These are phyloP conservation scores for Talinum fruticosum DNA, from an alignment of 148 eudicot genomes.

Conservation along the genomic window DNA sequence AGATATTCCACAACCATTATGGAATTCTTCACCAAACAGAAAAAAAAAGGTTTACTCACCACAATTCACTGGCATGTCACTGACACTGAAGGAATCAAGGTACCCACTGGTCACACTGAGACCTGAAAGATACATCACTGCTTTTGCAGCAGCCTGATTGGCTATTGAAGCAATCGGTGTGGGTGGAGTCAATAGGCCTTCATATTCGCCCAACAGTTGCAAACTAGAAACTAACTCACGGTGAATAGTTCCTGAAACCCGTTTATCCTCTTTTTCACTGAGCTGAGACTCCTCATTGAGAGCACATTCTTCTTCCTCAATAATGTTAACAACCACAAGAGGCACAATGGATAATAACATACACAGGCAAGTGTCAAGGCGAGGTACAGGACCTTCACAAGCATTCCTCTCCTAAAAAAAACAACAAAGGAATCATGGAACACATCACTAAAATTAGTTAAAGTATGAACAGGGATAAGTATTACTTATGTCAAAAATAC, in stretches of 20 bases:
- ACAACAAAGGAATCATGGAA: constrained; percentile 16
- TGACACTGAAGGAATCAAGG: constrained; percentile 65
- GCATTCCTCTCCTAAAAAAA: constrained; percentile 71
- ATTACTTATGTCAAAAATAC: neutral
- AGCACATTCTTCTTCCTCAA: constrained; percentile 68
- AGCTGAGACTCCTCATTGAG: constrained; percentile 35
- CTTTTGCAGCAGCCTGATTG: constrained; percentile 92
- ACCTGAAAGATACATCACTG: constrained; percentile 78
- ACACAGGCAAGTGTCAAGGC: constrained; percentile 89
- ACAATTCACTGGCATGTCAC: constrained; percentile 62
- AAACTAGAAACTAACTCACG: constrained; percentile 67
- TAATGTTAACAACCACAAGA: constrained; percentile 59
- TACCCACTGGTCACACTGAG: constrained; percentile 56
- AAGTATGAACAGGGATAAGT: neutral
- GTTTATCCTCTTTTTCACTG: constrained; percentile 33
- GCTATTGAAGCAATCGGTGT: constrained; percentile 49
- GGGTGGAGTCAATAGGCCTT: constrained; percentile 80
- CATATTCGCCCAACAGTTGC: constrained; percentile 75
- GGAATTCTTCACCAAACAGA: constrained; percentile 2
- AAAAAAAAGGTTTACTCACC: constrained; percentile 49
- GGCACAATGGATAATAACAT: constrained; percentile 67
- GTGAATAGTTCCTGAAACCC: constrained; percentile 41
- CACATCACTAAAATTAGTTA: constrained; percentile 2
- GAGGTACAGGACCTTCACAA: constrained; percentile 91
- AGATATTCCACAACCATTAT: constrained; percentile 4